These are phyloP conservation scores for Pseudocercospora macadamiae DNA, from an alignment of 2,329 filamentous ascomycete genomes.

Conservation along the genomic window DNA sequence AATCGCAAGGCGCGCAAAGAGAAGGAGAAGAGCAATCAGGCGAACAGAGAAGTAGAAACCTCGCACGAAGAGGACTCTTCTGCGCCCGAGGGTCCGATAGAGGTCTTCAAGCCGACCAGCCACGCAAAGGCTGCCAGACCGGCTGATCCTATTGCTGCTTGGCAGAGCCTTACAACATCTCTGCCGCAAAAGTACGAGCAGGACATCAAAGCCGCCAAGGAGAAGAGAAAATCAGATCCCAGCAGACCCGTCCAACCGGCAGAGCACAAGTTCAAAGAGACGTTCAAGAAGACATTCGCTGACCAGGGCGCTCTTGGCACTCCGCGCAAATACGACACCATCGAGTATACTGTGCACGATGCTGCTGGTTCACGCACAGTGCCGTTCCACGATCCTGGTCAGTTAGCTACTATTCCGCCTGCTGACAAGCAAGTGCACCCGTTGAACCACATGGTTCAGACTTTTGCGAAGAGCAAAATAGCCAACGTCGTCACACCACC, in stretches of 20 bases:
- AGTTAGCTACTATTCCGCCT: background rate
- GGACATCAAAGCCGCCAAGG: background rate
- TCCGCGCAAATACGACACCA: background rate
- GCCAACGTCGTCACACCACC: constrained; percentile 1
- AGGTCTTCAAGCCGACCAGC: background rate
- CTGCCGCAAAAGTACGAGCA: constrained; percentile 8
- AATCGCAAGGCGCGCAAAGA: constrained; percentile 37
- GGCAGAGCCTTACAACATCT: background rate
- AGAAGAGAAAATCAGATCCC: background rate
- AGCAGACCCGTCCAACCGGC: background rate
- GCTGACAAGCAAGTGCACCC: too few species aligned
- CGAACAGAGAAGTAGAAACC: background rate
- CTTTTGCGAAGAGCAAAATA: constrained; percentile 5
- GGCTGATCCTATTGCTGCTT: constrained; percentile 3
- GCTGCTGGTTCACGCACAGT: background rate
- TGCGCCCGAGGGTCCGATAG: background rate
- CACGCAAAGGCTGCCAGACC: background rate
- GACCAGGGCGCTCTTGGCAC: background rate
- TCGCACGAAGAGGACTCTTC: background rate
- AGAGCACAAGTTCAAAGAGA: constrained; percentile 5
- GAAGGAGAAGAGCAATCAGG: background rate
- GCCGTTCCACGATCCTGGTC: background rate
- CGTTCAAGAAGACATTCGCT: background rate
- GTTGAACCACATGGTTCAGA: background rate
- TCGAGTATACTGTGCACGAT: background rate